Percentiles rank a stretch among this genome's conserved stretches.
Conservation (phyloP, 495 filamentous ascomycete genomes). For the Aspergillus olivimuriae region DNA sequence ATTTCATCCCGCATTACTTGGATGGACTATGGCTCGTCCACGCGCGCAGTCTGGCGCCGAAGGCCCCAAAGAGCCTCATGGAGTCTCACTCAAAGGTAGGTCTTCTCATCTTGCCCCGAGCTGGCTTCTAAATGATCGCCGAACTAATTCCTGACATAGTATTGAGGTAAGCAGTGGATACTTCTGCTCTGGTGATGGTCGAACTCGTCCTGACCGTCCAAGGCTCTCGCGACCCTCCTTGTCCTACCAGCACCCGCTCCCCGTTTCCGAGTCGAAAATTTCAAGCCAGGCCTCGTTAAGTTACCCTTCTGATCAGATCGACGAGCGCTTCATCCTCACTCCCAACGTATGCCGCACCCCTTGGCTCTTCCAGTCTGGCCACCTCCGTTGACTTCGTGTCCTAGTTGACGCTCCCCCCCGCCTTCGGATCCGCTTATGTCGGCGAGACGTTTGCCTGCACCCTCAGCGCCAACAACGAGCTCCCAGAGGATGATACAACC, state of each 20-base stretch:
- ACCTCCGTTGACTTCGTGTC: not conserved
- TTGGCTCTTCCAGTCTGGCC: not conserved
- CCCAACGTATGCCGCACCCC: slow-evolving; percentile 43
- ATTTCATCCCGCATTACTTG: not conserved
- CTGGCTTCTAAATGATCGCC: no score
- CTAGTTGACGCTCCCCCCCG: slow-evolving; percentile 80
- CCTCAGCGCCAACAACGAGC: slow-evolving; percentile 88
- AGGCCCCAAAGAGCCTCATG: slow-evolving; percentile 70
- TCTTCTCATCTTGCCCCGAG: no score
- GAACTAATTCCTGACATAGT: slow-evolving; percentile 32
- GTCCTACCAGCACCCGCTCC: slow-evolving; percentile 52
- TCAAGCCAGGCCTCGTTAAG: slow-evolving; percentile 45
- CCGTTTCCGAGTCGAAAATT: slow-evolving; percentile 42
- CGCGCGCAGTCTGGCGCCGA: slow-evolving; percentile 46
- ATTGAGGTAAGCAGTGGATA: slow-evolving; percentile 38
- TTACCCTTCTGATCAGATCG: slow-evolving; percentile 41
- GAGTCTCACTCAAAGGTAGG: slow-evolving; percentile 75
- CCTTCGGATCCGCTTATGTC: slow-evolving; percentile 91
- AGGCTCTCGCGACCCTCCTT: slow-evolving; percentile 53
- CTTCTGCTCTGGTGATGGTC: not conserved
- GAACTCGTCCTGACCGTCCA: slow-evolving; percentile 13
- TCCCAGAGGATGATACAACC: slow-evolving; percentile 35
- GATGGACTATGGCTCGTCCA: slow-evolving; percentile 33
- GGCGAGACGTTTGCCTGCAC: slow-evolving; percentile 94
- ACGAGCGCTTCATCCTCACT: slow-evolving; percentile 52